These are phyloP conservation scores for Gossypium arboreum DNA, from an alignment of 345 rosid genomes.

Conservation along the genomic window DNA sequence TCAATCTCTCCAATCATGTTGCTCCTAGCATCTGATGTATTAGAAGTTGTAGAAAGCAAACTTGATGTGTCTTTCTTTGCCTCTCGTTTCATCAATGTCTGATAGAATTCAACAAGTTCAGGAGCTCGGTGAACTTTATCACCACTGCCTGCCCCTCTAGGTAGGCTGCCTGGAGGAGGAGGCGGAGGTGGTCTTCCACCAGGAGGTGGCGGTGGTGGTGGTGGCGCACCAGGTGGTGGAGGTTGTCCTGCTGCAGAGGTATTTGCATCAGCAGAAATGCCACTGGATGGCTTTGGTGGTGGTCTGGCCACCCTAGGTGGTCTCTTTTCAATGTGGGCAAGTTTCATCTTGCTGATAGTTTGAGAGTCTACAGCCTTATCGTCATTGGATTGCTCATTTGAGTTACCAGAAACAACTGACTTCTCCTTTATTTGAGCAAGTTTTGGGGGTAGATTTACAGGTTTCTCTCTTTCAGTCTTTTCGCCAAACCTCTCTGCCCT, in stretches of 20 bases:
- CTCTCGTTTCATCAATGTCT: constrained; percentile 92
- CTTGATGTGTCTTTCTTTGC: constrained; percentile 77
- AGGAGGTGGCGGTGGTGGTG: constrained; percentile 42
- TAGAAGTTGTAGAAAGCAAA: constrained; percentile 62
- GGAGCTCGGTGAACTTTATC: constrained; percentile 92
- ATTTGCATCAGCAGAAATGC: constrained; percentile 31
- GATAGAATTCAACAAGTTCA: constrained; percentile 93
- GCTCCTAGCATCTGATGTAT: constrained; percentile 72
- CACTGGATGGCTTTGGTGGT: constrained; percentile 69
- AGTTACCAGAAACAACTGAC: constrained; percentile 28
- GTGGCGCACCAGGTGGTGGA: constrained; percentile 48
- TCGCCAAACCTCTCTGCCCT: constrained; percentile 65
- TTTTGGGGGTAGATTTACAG: constrained; percentile 53
- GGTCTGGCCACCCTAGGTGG: constrained; percentile 78
- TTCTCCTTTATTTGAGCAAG: constrained; percentile 82
- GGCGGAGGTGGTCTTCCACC: constrained; percentile 74
- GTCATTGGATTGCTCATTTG: constrained; percentile 50
- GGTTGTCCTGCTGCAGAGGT: constrained; percentile 35
- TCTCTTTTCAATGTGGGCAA: constrained; percentile 76
- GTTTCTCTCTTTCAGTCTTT: constrained; percentile 32
- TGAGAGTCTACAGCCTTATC: constrained; percentile 52
- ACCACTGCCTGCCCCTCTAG: constrained; percentile 67
- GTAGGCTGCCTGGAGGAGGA: constrained; percentile 84
- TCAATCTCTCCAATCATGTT: constrained; percentile 96
- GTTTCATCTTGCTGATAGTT: constrained; percentile 58